Evolutionary conservation across 2,329 filamentous ascomycete genomes (phyloP).

Genomic region (Fusarium nematophilum): DNA sequence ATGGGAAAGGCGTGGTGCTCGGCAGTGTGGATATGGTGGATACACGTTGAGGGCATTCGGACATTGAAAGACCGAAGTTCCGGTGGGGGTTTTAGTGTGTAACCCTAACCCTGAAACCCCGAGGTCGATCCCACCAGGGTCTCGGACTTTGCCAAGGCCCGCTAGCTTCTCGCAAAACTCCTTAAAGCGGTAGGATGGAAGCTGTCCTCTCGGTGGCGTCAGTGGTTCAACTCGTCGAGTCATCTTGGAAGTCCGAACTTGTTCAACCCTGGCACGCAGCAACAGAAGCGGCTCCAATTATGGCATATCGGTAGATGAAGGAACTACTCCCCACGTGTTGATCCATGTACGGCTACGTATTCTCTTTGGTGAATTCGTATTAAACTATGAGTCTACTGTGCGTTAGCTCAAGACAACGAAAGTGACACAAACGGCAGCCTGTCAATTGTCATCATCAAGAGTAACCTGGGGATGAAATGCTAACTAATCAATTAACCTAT

Average conservation of each 20-base stretch:
- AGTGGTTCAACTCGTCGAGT: background rate
- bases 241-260: conserved; percentile 13
- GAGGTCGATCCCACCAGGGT: background rate
- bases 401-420: too few relatives aligned
- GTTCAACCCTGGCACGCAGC: too few relatives aligned
- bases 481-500: too few relatives aligned
- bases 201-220: background rate
- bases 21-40: conserved; percentile 29
- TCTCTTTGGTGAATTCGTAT: too few relatives aligned
- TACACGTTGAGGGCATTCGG: conserved; percentile 36
- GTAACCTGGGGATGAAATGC: too few relatives aligned
- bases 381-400: too few relatives aligned
- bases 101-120: conserved; percentile 31
- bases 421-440: too few relatives aligned
- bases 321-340: too few relatives aligned
- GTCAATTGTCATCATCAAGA: too few relatives aligned
- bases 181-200: conserved; percentile 6
- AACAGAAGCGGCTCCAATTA: too few relatives aligned
- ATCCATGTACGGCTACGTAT: too few relatives aligned
- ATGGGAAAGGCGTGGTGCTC: background rate
- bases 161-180: conserved; percentile 16
- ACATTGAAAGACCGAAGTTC: conserved; percentile 30
- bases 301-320: too few relatives aligned
- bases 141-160: conserved; percentile 15
- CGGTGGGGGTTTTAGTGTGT: background rate